These are phyloP conservation scores for Allomyces arbusculus DNA, from an alignment of 192 early-diverging fungal genomes.

Conservation along the genomic window DNA sequence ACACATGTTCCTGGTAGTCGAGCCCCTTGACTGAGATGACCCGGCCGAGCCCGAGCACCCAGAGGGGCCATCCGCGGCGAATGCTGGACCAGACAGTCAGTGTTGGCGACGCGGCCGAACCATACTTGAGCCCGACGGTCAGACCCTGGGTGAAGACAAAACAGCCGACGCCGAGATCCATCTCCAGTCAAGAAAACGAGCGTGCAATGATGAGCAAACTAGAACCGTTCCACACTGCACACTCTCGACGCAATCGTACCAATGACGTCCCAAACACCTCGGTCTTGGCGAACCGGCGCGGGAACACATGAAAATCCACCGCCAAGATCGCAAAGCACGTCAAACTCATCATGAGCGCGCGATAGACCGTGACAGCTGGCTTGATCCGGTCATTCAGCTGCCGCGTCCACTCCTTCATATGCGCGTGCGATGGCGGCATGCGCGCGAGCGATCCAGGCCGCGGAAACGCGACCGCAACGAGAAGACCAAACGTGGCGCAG, in stretches of 20 bases:
- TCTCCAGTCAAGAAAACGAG: conserved; percentile 20
- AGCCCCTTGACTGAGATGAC: conserved; percentile 50
- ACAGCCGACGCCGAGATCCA: conserved; percentile 94
- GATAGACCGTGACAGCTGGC: conserved; percentile 34
- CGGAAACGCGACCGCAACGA: too few relatives aligned
- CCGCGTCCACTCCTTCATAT: background rate
- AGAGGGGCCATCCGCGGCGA: conserved; percentile 17
- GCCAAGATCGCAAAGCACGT: conserved; percentile 77
- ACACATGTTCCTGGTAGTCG: conserved; percentile 84
- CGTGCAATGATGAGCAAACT: background rate
- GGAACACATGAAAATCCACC: conserved; percentile 84
- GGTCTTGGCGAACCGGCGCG: conserved; percentile 71
- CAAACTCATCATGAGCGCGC: conserved; percentile 54
- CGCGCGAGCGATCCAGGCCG: too few relatives aligned
- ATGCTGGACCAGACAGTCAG: conserved; percentile 8
- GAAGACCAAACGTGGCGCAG: too few relatives aligned
- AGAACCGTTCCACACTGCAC: background rate
- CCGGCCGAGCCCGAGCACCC: conserved; percentile 54
- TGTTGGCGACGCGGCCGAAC: conserved; percentile 16
- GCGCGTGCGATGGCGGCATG: too few relatives aligned
- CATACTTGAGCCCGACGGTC: conserved; percentile 25
- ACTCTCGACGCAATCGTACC: conserved; percentile 14
- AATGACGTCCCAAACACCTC: conserved; percentile 78
- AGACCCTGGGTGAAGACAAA: conserved; percentile 73
- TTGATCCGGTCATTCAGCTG: background rate